These are phyloP conservation scores for Inonotus hispidus DNA, from an alignment of 1,284 basidiomycete species.

Conservation along the genomic window DNA sequence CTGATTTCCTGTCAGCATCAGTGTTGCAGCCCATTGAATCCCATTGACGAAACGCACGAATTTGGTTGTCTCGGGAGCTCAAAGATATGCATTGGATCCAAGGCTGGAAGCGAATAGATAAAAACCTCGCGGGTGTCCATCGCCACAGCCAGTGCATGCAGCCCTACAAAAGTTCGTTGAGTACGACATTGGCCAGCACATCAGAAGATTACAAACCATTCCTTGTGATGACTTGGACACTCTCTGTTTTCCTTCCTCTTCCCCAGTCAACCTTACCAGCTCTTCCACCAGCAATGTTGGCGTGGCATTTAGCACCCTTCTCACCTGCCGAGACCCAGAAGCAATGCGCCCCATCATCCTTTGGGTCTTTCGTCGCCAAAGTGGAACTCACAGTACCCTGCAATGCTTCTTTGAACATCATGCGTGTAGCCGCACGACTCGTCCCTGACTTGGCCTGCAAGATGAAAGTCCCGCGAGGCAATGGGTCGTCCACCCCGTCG, in stretches of 20 bases:
- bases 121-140: constrained; percentile 50
- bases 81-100: constrained; percentile 51
- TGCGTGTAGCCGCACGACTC: constrained; percentile 38
- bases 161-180: constrained; percentile 36
- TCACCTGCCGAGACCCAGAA: constrained; percentile 51
- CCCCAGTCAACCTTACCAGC: constrained; percentile 56
- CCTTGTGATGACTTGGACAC: constrained; percentile 48
- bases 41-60: constrained; percentile 33
- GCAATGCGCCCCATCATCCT: constrained; percentile 28
- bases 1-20: constrained; percentile 27
- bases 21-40: neutral
- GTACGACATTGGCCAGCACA: neutral
- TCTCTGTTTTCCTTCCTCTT: constrained; percentile 43
- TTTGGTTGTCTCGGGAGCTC: constrained; percentile 37
- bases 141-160: constrained; percentile 57
- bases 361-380: constrained; percentile 23
- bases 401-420: constrained; percentile 32
- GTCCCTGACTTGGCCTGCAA: constrained; percentile 56
- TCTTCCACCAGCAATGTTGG: constrained; percentile 56
- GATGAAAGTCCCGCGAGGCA: constrained; percentile 52
- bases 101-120: constrained; percentile 65
- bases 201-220: constrained; percentile 33
- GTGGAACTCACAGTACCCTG: constrained; percentile 22
- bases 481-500: constrained; percentile 47
- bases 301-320: constrained; percentile 49